These are phyloP conservation scores for Verticillium tricorpus DNA, from an alignment of 2,329 filamentous ascomycete genomes.

Conservation along the genomic window DNA sequence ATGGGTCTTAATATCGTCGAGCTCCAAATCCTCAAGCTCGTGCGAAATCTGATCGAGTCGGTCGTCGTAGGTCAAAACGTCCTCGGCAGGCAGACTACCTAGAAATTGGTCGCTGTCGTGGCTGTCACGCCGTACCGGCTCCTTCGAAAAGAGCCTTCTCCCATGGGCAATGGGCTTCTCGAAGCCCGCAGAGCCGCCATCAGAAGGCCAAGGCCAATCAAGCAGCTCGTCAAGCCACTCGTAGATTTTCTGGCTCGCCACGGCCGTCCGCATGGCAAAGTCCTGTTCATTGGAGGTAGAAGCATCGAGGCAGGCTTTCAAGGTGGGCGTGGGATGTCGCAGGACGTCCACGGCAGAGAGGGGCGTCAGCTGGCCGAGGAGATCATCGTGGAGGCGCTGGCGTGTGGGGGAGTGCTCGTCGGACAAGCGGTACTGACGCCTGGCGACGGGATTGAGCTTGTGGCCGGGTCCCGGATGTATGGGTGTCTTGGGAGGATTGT, in stretches of 20 bases:
- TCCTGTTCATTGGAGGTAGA: slow-evolving; percentile 64
- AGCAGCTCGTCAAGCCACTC: slow-evolving; percentile 68
- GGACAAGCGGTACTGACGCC: slow-evolving; percentile 32
- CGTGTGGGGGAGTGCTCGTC: slow-evolving; percentile 41
- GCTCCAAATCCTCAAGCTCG: slow-evolving; percentile 64
- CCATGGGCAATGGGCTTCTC: slow-evolving; percentile 33
- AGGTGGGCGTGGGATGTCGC: slow-evolving; percentile 43
- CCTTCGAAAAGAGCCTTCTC: slow-evolving; percentile 18
- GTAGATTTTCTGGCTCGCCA: slow-evolving; percentile 66
- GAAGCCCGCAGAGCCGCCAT: slow-evolving; percentile 48
- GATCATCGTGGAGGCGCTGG: slow-evolving; percentile 46
- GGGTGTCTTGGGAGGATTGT: slow-evolving; percentile 18
- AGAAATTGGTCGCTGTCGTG: slow-evolving; percentile 43
- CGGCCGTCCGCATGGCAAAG: slow-evolving; percentile 65
- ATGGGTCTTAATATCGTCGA: slow-evolving; percentile 86
- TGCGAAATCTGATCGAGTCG: slow-evolving; percentile 70
- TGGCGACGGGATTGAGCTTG: slow-evolving; percentile 27
- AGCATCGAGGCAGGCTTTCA: slow-evolving; percentile 56
- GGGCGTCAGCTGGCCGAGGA: slow-evolving; percentile 58
- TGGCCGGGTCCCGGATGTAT: slow-evolving; percentile 27
- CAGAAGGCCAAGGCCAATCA: slow-evolving; percentile 52
- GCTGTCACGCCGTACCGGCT: slow-evolving; percentile 9
- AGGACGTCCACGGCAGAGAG: slow-evolving; percentile 57
- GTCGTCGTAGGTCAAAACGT: slow-evolving; percentile 64
- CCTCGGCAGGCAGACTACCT: slow-evolving; percentile 63